Conservation (phyloP, 2,329 filamentous ascomycete species). For the Cytospora mali region DNA sequence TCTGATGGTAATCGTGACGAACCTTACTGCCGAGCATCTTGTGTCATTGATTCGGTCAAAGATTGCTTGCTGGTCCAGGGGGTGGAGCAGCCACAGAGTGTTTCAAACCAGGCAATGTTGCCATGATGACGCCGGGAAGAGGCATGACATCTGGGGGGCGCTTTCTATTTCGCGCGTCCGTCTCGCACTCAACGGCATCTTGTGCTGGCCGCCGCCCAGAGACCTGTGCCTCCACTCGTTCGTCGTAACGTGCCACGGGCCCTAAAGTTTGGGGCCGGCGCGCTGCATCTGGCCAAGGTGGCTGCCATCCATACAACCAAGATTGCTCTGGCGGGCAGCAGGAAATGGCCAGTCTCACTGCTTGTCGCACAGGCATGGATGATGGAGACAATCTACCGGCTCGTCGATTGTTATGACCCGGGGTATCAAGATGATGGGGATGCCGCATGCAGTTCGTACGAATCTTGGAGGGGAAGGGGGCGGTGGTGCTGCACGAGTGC, state of each 20-base stretch:
- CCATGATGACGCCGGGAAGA: constrained; percentile 21
- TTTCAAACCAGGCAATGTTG: constrained; percentile 17
- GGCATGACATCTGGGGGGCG: constrained; percentile 11
- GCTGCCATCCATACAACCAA: constrained; percentile 20
- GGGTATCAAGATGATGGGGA: constrained; percentile 1
- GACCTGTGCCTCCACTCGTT: constrained; percentile 22
- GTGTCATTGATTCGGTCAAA: not conserved
- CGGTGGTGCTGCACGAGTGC: constrained; percentile 2
- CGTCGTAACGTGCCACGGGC: constrained; percentile 23
- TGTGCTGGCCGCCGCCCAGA: constrained; percentile 3
- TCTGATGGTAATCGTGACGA: not conserved
- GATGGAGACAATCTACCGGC: constrained; percentile 11
- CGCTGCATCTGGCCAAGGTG: constrained; percentile 18
- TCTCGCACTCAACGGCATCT: constrained; percentile 8
- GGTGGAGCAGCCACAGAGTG: constrained; percentile 11
- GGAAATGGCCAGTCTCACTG: constrained; percentile 20
- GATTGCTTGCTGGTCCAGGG: constrained; percentile 5
- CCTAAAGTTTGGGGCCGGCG: constrained; percentile 24
- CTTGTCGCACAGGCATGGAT: constrained; percentile 21
- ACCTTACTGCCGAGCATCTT: constrained; percentile 10
- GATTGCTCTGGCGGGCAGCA: constrained; percentile 18
- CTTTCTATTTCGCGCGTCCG: not conserved
- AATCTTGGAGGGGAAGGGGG: not conserved
- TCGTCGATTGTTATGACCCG: constrained; percentile 9
- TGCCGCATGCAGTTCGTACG: constrained; percentile 2